Evolutionary conservation across 495 filamentous ascomycete genomes (phyloP), one percentile per base, ranked within the genome.

Genomic region (Neurospora sp.): DNA sequence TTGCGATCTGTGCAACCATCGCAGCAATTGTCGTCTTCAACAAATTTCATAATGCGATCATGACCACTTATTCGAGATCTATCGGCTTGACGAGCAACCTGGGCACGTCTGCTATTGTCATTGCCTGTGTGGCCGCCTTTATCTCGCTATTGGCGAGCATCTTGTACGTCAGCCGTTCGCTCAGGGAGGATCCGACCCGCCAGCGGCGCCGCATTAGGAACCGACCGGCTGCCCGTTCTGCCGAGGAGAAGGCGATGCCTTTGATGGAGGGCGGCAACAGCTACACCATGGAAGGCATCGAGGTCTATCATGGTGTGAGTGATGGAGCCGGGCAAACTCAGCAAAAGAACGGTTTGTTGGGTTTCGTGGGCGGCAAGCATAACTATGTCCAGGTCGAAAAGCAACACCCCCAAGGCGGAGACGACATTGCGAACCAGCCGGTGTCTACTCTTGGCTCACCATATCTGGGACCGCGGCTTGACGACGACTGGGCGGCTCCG

Each of bases 311-410:
- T 9, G 54, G 54, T 35, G 54, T 12, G 27, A 37, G 23, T 35
- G 14, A 66, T 37, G 27, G 54, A 14, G 27, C 14, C 7, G 54
- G 54, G 27, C 54, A 59, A 54, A 23, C 23, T 18, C 54, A 66
- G 27, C 54, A 66, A 11, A 66, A 37, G 27, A 66, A 16, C 27
- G 54, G 54, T 5, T 18, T 66, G 12, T 35, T 66, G 27, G 27
- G 54, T 18, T 66, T 66, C 12, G 27, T 66, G 12, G 27, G 27
- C 14, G 27, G 71, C 11, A 76, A 73, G 4, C 81, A 81, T 72
- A 80, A 78, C 69, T 84, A 84, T 44, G 77, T 78, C 12, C 79
- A 80, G 73, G 71, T 83, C 69, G 81, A 83, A 59, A 76, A 77
- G 66, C 79, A 81, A 42, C 75, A 62, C 23, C 71, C 72, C 18